Conservation (phyloP, 495 filamentous ascomycete species). For the Penicillium nucicola region DNA sequence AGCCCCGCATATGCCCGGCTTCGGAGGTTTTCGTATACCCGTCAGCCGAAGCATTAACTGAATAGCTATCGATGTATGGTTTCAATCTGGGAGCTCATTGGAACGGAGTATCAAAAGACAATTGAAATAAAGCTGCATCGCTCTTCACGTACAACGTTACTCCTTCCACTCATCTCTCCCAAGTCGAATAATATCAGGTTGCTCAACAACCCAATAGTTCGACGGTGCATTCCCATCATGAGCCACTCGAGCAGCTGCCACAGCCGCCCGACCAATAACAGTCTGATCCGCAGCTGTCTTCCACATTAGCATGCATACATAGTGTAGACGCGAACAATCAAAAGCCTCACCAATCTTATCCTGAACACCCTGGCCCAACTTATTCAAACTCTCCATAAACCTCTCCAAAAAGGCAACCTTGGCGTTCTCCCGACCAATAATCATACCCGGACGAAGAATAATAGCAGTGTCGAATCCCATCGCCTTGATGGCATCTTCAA, state of each 20-base stretch:
- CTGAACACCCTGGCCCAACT: constrained; percentile 26
- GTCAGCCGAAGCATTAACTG: too few species aligned
- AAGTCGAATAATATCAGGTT: constrained; percentile 31
- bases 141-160: constrained; percentile 2
- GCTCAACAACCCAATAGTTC: constrained; percentile 33
- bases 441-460: constrained; percentile 37
- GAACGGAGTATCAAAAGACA: too few species aligned
- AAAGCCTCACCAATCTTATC: constrained; percentile 29
- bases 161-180: constrained; percentile 36
- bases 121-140: too few species aligned
- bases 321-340: too few species aligned
- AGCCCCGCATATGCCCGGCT: too few species aligned
- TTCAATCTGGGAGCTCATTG: too few species aligned
- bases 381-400: constrained; percentile 23
- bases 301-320: constrained; percentile 1
- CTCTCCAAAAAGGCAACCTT: constrained; percentile 29
- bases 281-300: constrained; percentile 30
- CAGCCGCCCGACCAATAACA: constrained; percentile 35
- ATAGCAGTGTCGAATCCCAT: constrained; percentile 36
- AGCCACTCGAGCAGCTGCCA: constrained; percentile 29
- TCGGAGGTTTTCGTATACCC: too few species aligned
- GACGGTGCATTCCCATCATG: constrained; percentile 35
- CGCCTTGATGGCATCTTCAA: constrained; percentile 39
- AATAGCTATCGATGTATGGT: too few species aligned
- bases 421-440: constrained; percentile 30